phyloP scores from a whole-genome alignment of 2,329 filamentous ascomycete species.

The Talaromyces funiculosus region DNA sequence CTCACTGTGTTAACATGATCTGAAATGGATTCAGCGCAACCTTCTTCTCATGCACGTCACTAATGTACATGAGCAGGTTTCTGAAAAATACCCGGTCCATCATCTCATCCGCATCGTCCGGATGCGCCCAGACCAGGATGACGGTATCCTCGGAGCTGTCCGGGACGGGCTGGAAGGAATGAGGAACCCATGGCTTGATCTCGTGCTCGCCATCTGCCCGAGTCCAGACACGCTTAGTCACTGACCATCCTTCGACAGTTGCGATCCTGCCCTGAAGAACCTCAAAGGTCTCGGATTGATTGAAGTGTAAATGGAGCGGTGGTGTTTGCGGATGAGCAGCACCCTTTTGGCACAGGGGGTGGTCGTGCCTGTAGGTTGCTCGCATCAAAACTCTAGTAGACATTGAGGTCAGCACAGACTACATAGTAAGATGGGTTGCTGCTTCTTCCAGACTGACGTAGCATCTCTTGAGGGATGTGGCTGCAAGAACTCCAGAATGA shows the following conservation, averaged over 20 bases:
- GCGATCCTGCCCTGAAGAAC: background rate
- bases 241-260: background rate
- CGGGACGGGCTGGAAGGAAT: background rate
- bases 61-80: background rate
- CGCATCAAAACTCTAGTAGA: background rate
- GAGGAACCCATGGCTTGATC: background rate
- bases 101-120: background rate
- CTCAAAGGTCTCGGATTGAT: background rate
- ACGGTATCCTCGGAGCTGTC: background rate
- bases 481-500: background rate
- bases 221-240: background rate
- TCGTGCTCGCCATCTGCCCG: background rate
- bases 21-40: background rate
- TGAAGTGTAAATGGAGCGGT: background rate
- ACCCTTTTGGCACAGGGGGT: background rate
- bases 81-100: slow-evolving; percentile 2
- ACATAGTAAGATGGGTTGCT: too few relatives aligned
- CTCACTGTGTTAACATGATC: background rate
- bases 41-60: slow-evolving; percentile 4
- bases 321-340: background rate
- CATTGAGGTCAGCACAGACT: background rate
- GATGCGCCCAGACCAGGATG: slow-evolving; percentile 1
- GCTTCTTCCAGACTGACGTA: background rate
- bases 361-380: background rate
- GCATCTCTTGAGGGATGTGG: background rate